Evolutionary conservation across 441 rosid genomes (phyloP), one percentile per base, ranked within the genome.

Genomic region (Aquilaria agallochum): DNA sequence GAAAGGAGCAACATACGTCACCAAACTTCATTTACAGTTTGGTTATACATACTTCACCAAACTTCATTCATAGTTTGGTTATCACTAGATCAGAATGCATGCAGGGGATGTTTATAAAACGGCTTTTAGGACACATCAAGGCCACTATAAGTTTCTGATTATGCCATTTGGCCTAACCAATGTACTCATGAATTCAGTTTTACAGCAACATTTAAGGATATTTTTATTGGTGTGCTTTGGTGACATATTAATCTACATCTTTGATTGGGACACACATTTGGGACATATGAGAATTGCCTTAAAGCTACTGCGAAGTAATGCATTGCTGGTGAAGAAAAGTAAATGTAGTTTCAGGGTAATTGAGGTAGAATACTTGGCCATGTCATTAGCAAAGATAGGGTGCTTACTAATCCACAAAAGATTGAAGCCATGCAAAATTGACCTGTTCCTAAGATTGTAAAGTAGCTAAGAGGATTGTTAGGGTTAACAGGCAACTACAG

Each of bases 11-110:
- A 4, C 7, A 13, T n/a, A 32, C 2, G 15, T 15, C 15, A 15
- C 15, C 15, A 15, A 15, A 15, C 15, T 15, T 15, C 15, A 15
- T 15, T 15, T 15, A 15, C 15, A 15, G 15, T 15, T 15, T 15
- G 15, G 15, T 15, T 15, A 15, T 15, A 15, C 15, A 15, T 15
- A 15, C 15, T 62, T 30, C 42, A 51, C 58, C 0, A 68, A 68
- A 12, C 12, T 68, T 9, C 52, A 68, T 13, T 49, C 59, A 3
- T 4, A 50, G 14, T 34, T 8, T 0, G 62, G 61, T 1, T 61
- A 61, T 40, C 64, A 46, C 31, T 47, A 68, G n/a, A 62, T 68
- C 5, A 11, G 33, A 2, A 60, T 68, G 46, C 5, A 27, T 1
- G n/a, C 10, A 10, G 7, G 0, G 0, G 56, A 68, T 53, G 12